Evolutionary conservation across 805 yeast species (phyloP), one percentile per base, ranked within the genome.

Genomic region (Groenewaldozyma salmanticensis): DNA sequence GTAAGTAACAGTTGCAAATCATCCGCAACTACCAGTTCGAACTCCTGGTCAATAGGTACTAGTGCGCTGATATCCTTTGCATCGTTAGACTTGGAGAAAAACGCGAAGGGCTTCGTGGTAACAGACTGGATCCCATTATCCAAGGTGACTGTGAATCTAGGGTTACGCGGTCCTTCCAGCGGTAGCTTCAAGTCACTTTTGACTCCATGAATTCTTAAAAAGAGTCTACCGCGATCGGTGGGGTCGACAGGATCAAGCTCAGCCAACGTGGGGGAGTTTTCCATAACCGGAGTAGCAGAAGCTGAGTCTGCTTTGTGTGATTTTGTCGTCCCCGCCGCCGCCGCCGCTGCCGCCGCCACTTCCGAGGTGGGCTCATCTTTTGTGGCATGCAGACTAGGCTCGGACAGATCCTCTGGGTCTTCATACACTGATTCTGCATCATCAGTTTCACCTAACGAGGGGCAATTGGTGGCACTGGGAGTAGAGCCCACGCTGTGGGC

Each of bases 71-170:
- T 29, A 32, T 39, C 54, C 16, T 42, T 42, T 18, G 52, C 52
- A 4, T 17, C 15, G 49, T 50, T 5, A 68, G 36, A 19, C 15
- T 27, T 16, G 29, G 19, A 19, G 3, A 21, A 19, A 15, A 49
- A 40, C 0, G 51, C 45, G 32, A 60, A 47, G 59, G 71, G 71
- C 9, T 78, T 74, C 0, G 94, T 85, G 37, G 75, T 74, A 41
- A 83, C 71, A 41, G 83, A 72, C 53, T 86, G 92, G 22, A 78
- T 73, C 2, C 94, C 92, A 55, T 85, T 86, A 56, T 85, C 95
- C 46, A 79, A 62, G 18, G 62, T 58, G 24, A 77, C 52, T 27
- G 66, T 62, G 58, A 77, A 72, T 15, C 62, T 59, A 2, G 74
- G 78, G 29, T 68, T 57, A 42, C 71, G 71, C 6, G 51, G 49